Evolutionary conservation across 192 early-diverging fungal species (phyloP), one percentile per base, ranked within the genome.

Genomic region (Coemansia sp.): DNA sequence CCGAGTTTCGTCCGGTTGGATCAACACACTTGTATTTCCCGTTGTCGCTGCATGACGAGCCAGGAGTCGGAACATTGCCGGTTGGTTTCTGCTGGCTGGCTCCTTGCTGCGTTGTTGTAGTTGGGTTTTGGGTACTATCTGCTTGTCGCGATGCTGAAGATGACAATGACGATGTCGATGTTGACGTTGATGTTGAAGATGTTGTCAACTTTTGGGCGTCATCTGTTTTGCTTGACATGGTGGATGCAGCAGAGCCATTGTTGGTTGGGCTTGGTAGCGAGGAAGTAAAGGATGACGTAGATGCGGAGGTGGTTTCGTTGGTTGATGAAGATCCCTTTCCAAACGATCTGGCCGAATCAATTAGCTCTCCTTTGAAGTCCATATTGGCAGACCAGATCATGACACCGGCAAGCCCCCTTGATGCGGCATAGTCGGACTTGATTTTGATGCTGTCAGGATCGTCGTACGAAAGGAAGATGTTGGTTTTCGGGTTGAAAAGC

Each of bases 401-500:
- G 6, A 92, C 81, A 64, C 91, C 91, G 12, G 71, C 82, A 47
- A 94, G 68, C 4, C 81, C 85, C 15, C 79, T 70, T 0, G 60
- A 69, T 2, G 80, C 67, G n/a, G 86, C 86, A 70, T 83, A 84
- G 9, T 80, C 65, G 4, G 87, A 75, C 70, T 94, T 94, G 62
- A 79, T 76, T 6, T 77, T 60, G 50, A 91, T 60, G 11, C 88
- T 89, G n/a, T 79, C 58, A 6, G 83, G 75, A 56, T 91, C 88
- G 61, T 90, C 89, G 54, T 91, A 91, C 3, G 88, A 88, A 57
- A 90, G 86, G 65, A 85, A 89, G 8, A 71, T 70, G 21, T 75
- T 87, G 19, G 77, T 89, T 0, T 41, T 41, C 5, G 83, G 79
- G 54, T 89, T 90, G 71, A 85, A 94, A 23, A 92, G 38, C 89